phyloP scores from a whole-genome alignment of 805 yeast genomes.

The Kazachstania martiniae region DNA sequence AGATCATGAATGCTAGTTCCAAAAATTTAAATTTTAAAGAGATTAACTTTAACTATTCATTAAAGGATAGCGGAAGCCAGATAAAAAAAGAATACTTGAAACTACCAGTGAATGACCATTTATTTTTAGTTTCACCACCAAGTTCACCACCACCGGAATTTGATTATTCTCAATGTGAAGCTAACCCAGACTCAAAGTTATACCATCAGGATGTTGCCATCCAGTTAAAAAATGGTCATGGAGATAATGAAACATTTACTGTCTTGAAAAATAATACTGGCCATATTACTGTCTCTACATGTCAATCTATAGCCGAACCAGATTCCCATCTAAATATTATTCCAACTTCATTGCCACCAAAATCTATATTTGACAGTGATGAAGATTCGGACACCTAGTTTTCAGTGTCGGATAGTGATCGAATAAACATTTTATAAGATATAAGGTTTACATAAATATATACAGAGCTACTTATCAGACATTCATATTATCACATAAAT shows the following conservation, averaged over 20 bases:
- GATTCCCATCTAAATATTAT: slow-evolving; percentile 6
- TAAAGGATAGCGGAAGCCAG: slow-evolving; percentile 6
- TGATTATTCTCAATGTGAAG: slow-evolving; percentile 30
- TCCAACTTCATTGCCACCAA: slow-evolving; percentile 30
- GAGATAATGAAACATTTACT: slow-evolving; percentile 2
- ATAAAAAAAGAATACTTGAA: slow-evolving; percentile 15
- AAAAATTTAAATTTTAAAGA: not conserved
- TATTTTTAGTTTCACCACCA: slow-evolving; percentile 34
- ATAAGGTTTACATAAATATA: no score
- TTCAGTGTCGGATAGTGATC: no score
- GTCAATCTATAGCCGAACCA: slow-evolving; percentile 3
- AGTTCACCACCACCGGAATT: slow-evolving; percentile 34
- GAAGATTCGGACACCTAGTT: slow-evolving; percentile 6
- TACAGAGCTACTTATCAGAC: no score
- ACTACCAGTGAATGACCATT: slow-evolving; percentile 26
- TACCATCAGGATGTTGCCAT: not conserved
- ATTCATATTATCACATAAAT: no score
- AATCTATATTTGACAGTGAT: slow-evolving; percentile 29
- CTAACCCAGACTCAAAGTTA: slow-evolving; percentile 21
- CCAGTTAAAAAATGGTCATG: not conserved
- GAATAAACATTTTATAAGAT: no score
- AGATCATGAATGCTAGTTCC: slow-evolving; percentile 2
- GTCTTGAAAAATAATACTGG: slow-evolving; percentile 12
- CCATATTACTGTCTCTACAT: slow-evolving; percentile 14
- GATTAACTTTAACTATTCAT: slow-evolving; percentile 10